Percentiles rank a stretch among this genome's conserved stretches.
phyloP scores from a whole-genome alignment of 441 rosid species.

The Pelargonium australe region DNA sequence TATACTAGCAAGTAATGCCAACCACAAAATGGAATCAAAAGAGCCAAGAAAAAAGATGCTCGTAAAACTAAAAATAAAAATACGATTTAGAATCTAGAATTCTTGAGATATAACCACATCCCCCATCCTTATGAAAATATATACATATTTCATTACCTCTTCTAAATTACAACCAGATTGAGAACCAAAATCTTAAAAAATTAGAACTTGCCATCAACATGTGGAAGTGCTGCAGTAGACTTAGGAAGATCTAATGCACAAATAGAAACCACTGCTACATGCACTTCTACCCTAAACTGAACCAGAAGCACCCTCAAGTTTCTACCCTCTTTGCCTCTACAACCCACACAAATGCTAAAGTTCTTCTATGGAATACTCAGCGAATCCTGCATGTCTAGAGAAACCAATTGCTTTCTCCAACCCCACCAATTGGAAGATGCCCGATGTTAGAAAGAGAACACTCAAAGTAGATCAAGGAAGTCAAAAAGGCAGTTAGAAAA shows the following conservation, averaged over 20 bases:
- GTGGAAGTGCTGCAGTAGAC: conserved; percentile 10
- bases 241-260: background rate
- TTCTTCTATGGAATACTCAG: conserved; percentile 8
- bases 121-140: conserved; percentile 1
- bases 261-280: conserved; percentile 1
- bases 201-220: conserved; percentile 9
- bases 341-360: background rate
- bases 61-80: conserved; percentile 2
- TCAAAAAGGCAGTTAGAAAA: background rate
- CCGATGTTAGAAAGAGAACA: conserved; percentile 3
- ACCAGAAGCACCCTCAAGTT: conserved; percentile 4
- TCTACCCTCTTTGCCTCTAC: conserved; percentile 7
- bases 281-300: conserved; percentile 8
- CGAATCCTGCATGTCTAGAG: conserved; percentile 8
- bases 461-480: background rate
- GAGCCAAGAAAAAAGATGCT: conserved; percentile 7
- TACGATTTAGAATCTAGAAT: conserved; percentile 1
- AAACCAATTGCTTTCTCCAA: conserved; percentile 1
- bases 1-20: background rate
- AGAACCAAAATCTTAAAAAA: background rate
- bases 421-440: conserved; percentile 8
- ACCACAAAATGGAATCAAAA: conserved; percentile 1
- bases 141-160: conserved; percentile 3
- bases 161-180: conserved; percentile 6
- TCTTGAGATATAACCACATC: background rate